Percentiles rank a stretch among this genome's conserved stretches.
These are phyloP conservation scores for Pseudocercospora macadamiae DNA, from an alignment of 2,329 filamentous ascomycete genomes.

Conservation along the genomic window DNA sequence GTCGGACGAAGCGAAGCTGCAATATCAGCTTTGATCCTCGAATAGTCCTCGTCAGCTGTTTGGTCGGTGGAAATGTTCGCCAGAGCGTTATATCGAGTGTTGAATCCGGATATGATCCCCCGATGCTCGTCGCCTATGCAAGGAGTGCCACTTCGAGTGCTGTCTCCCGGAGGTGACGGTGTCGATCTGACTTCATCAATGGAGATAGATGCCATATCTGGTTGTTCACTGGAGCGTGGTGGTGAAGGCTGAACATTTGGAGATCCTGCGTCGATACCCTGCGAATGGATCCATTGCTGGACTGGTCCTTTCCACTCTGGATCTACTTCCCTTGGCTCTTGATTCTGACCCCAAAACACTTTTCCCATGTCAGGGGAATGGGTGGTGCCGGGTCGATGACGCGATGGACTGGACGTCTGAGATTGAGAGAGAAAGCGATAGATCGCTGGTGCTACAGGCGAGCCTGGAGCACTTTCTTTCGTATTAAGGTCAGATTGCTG, in stretches of 20 bases:
- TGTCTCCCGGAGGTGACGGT: constrained; percentile 10
- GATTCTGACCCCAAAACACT: constrained; percentile 25
- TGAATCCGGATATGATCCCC: constrained; percentile 31
- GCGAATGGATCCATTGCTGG: constrained; percentile 10
- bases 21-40: background rate
- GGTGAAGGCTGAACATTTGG: background rate
- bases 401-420: constrained; percentile 18
- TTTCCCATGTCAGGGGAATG: constrained; percentile 18
- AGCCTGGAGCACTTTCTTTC: background rate
- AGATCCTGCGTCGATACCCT: background rate
- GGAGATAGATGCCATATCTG: constrained; percentile 4
- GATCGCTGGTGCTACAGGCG: constrained; percentile 9
- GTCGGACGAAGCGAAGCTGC: background rate
- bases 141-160: constrained; percentile 14
- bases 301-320: constrained; percentile 6
- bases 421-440: constrained; percentile 19
- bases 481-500: background rate
- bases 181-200: constrained; percentile 4
- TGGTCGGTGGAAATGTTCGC: background rate
- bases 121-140: constrained; percentile 31
- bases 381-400: constrained; percentile 9
- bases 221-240: background rate
- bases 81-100: constrained; percentile 34
- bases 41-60: background rate
- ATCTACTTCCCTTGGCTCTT: background rate